phyloP scores from a whole-genome alignment of 2,329 filamentous ascomycete species.

The Arthrinium phaeospermum region DNA sequence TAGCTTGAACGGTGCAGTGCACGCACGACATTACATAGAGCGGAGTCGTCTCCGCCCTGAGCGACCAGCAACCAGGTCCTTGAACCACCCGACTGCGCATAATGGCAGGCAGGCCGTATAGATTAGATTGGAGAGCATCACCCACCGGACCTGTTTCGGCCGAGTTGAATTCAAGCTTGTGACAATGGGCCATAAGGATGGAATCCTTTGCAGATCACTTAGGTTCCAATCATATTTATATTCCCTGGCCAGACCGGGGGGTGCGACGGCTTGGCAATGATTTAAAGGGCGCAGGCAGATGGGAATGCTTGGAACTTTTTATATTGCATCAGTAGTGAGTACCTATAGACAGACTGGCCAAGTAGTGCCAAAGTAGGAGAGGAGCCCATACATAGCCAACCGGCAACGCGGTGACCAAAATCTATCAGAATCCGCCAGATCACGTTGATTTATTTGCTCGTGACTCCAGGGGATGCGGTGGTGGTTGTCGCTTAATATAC shows the following conservation, averaged over 20 bases:
- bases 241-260: too few relatives aligned
- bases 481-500: not conserved
- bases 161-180: too few relatives aligned
- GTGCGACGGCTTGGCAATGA: too few relatives aligned
- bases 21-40: not conserved
- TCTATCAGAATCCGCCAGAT: not conserved
- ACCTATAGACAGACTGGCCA: not conserved
- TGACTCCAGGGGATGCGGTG: not conserved
- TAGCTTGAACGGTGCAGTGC: not conserved
- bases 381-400: not conserved
- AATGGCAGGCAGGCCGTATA: too few relatives aligned
- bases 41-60: not conserved
- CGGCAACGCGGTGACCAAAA: not conserved
- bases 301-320: not conserved
- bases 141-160: too few relatives aligned
- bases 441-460: not conserved
- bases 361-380: not conserved
- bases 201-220: too few relatives aligned
- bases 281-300: not conserved
- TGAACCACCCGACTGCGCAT: too few relatives aligned
- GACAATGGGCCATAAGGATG: too few relatives aligned
- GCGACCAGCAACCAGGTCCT: too few relatives aligned
- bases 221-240: too few relatives aligned
- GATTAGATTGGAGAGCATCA: too few relatives aligned
- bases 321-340: not conserved